These are phyloP conservation scores for Aspergillus ruber DNA, from an alignment of 2,329 filamentous ascomycete species.

Conservation along the genomic window DNA sequence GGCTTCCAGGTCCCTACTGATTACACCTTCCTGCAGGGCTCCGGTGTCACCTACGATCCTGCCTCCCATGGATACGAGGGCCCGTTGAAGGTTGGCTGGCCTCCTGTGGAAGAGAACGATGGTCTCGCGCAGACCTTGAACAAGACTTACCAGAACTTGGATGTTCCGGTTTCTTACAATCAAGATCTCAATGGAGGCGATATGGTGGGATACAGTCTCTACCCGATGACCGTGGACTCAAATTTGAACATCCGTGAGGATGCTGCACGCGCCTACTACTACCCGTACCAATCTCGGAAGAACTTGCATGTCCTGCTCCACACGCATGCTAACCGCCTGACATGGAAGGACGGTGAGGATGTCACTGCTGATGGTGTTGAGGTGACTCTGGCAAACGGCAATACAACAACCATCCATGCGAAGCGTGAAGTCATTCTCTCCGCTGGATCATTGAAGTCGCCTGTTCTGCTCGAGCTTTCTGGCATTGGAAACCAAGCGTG, in stretches of 20 bases:
- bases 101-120: constrained; percentile 15
- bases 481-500: constrained; percentile 46
- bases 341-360: constrained; percentile 26
- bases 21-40: constrained; percentile 12
- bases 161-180: constrained; percentile 34
- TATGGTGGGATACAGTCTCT: constrained; percentile 40
- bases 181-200: constrained; percentile 40
- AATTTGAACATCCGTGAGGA: constrained; percentile 38
- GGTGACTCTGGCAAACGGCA: constrained; percentile 18
- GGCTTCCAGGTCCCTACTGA: constrained; percentile 19
- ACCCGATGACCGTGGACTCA: constrained; percentile 38
- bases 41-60: constrained; percentile 22
- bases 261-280: constrained; percentile 45
- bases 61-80: constrained; percentile 24
- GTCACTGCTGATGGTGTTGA: constrained; percentile 25
- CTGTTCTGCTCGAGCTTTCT: constrained; percentile 53
- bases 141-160: constrained; percentile 31
- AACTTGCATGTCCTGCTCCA: constrained; percentile 43
- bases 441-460: constrained; percentile 53
- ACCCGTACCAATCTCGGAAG: constrained; percentile 31
- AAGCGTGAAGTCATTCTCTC: constrained; percentile 53
- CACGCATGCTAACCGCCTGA: constrained; percentile 35
- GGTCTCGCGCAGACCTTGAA: constrained; percentile 28
- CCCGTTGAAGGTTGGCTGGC: constrained; percentile 25
- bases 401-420: constrained; percentile 22